Evolutionary conservation across 2,329 filamentous ascomycete genomes (phyloP).

Genomic region (Eutypella sp.): DNA sequence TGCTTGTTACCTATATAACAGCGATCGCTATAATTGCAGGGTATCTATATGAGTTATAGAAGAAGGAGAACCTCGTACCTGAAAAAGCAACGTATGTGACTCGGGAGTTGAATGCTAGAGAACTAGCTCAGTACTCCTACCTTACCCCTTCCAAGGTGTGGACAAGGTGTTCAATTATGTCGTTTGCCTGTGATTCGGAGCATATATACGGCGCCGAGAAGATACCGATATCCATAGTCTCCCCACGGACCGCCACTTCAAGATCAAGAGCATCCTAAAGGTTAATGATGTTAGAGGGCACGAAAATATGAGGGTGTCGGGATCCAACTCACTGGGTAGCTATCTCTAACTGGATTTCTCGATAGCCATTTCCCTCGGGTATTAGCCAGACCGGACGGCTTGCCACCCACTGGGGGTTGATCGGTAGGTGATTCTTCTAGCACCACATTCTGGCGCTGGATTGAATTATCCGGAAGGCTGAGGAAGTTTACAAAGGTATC

Average conservation of each 20-base stretch:
- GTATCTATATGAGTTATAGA: too few species aligned
- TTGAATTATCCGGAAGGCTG: slow-evolving; percentile 37
- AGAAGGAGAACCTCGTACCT: too few species aligned
- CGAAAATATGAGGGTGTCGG: neutral
- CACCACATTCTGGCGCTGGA: neutral
- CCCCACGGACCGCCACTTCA: slow-evolving; percentile 19
- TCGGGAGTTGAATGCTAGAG: neutral
- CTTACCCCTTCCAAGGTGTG: slow-evolving; percentile 8
- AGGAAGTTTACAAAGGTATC: slow-evolving; percentile 81
- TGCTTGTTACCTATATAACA: too few species aligned
- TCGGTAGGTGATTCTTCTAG: neutral
- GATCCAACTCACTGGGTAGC: slow-evolving; percentile 15
- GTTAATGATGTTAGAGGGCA: slow-evolving; percentile 1
- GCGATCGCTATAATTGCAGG: too few species aligned
- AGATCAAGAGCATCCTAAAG: slow-evolving; percentile 25
- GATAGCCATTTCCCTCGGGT: slow-evolving; percentile 9
- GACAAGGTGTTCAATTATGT: slow-evolving; percentile 15
- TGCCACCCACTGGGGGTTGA: neutral
- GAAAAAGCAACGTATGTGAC: too few species aligned
- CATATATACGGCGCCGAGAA: slow-evolving; percentile 17
- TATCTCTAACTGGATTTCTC: slow-evolving; percentile 14
- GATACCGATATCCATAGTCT: slow-evolving; percentile 23
- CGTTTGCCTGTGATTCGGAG: slow-evolving; percentile 10
- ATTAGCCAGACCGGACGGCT: slow-evolving; percentile 5
- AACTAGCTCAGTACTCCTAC: neutral